phyloP scores from a whole-genome alignment of 306 rosid species.

The Purshia tridentata region DNA sequence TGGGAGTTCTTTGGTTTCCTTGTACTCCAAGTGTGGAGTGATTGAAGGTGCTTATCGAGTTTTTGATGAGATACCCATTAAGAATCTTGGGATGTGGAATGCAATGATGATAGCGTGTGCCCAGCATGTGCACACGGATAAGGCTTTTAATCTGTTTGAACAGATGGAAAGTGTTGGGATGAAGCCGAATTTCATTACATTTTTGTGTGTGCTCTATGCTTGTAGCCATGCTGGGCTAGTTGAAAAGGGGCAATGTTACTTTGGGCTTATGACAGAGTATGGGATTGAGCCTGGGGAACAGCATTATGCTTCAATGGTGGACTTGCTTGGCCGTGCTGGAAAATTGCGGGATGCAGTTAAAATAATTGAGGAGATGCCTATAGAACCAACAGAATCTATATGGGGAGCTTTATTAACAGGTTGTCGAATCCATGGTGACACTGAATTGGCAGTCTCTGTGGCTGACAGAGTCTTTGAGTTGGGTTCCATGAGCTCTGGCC shows the following conservation, averaged over 20 bases:
- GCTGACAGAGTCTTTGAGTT: slow-evolving; percentile 62
- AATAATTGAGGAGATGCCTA: slow-evolving; percentile 62
- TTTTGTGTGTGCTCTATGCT: slow-evolving; percentile 73
- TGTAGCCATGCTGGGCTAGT: slow-evolving; percentile 90
- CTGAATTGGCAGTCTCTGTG: slow-evolving; percentile 70
- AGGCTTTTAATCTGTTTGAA: slow-evolving; percentile 53
- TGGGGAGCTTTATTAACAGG: slow-evolving; percentile 90
- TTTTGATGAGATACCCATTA: slow-evolving; percentile 51
- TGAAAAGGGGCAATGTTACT: slow-evolving; percentile 58
- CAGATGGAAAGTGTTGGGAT: slow-evolving; percentile 53
- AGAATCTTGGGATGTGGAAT: slow-evolving; percentile 92
- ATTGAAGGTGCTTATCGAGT: slow-evolving; percentile 66
- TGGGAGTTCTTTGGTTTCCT: slow-evolving; percentile 70
- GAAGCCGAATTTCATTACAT: slow-evolving; percentile 84
- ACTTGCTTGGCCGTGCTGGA: slow-evolving; percentile 86
- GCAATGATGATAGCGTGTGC: slow-evolving; percentile 80
- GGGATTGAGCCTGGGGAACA: slow-evolving; percentile 73
- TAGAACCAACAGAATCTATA: slow-evolving; percentile 73
- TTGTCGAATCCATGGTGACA: slow-evolving; percentile 67
- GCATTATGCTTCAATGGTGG: slow-evolving; percentile 80
- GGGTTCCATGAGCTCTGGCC: slow-evolving; percentile 58
- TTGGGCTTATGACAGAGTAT: slow-evolving; percentile 55
- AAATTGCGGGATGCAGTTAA: slow-evolving; percentile 64
- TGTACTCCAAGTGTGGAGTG: slow-evolving; percentile 75
- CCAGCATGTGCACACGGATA: slow-evolving; percentile 70